These are phyloP conservation scores for Elymus sibiricus DNA, from an alignment of 176 grass and related monocot genomes.

Conservation along the genomic window DNA sequence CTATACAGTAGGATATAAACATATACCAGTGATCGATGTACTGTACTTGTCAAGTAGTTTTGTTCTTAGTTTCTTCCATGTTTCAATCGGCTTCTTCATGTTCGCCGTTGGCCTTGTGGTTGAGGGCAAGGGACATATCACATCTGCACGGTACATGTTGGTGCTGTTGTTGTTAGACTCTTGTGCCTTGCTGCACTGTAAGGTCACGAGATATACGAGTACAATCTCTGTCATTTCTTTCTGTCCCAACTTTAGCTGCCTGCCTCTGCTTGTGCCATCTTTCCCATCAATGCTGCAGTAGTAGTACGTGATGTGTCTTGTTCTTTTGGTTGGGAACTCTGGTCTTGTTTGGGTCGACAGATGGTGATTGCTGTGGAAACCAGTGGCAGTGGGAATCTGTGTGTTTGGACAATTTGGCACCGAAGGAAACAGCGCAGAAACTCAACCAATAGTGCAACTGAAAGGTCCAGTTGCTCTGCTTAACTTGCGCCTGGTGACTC, in stretches of 20 bases:
- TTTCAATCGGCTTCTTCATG: conserved; percentile 1
- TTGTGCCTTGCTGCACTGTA: background rate
- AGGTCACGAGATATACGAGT: conserved; percentile 17
- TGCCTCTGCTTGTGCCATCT: background rate
- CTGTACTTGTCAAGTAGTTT: conserved; percentile 27
- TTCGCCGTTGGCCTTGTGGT: background rate
- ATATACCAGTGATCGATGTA: background rate
- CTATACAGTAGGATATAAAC: conserved; percentile 29
- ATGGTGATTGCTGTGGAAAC: conserved; percentile 10
- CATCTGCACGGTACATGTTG: conserved; percentile 24
- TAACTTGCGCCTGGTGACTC: no score
- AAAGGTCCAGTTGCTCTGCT: background rate
- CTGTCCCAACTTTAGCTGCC: background rate
- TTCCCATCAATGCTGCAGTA: background rate
- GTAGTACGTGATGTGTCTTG: background rate
- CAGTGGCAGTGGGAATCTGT: background rate
- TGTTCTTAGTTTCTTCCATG: conserved; percentile 11
- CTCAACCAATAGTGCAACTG: background rate
- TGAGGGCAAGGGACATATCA: background rate
- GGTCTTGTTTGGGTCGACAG: background rate
- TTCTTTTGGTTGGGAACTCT: conserved; percentile 23
- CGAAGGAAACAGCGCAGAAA: background rate
- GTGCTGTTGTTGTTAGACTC: conserved; percentile 6
- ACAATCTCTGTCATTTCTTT: background rate
- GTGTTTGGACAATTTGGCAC: background rate